A percentile compares a stretch with the other conserved stretches of the same genome.
phyloP scores from a whole-genome alignment of 306 rosid genomes.

The Neltuma alba region DNA sequence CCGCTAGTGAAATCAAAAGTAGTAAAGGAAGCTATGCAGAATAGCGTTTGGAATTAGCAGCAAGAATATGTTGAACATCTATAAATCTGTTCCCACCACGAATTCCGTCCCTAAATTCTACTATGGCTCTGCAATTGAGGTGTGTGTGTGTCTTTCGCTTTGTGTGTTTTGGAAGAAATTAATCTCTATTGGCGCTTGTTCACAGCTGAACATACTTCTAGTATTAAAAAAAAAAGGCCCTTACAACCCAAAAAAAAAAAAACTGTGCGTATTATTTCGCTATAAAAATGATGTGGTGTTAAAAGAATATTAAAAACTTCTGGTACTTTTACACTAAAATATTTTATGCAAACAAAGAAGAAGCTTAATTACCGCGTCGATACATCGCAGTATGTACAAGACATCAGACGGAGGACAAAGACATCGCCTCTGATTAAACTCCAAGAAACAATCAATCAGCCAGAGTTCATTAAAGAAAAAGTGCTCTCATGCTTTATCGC shows the following conservation, averaged over 20 bases:
- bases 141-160: too few relatives aligned
- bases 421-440: slow-evolving; percentile 37
- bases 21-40: too few relatives aligned
- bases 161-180: neutral
- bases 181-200: neutral
- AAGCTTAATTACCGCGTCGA: neutral
- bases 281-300: too few relatives aligned
- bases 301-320: neutral
- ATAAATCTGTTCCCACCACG: too few relatives aligned
- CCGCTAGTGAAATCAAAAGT: too few relatives aligned
- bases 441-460: slow-evolving; percentile 27
- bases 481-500: too few relatives aligned
- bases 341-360: neutral
- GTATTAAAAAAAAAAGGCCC: neutral
- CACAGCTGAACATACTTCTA: neutral
- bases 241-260: too few relatives aligned
- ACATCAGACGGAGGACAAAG: neutral
- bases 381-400: neutral
- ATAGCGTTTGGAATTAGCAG: too few relatives aligned
- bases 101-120: too few relatives aligned
- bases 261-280: too few relatives aligned
- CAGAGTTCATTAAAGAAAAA: neutral
- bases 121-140: too few relatives aligned
- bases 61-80: too few relatives aligned
- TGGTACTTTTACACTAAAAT: neutral